Evolutionary conservation across 163 green algal genomes (phyloP), one percentile per base, ranked within the genome.

Genomic region (Smithsoniella earleae): DNA sequence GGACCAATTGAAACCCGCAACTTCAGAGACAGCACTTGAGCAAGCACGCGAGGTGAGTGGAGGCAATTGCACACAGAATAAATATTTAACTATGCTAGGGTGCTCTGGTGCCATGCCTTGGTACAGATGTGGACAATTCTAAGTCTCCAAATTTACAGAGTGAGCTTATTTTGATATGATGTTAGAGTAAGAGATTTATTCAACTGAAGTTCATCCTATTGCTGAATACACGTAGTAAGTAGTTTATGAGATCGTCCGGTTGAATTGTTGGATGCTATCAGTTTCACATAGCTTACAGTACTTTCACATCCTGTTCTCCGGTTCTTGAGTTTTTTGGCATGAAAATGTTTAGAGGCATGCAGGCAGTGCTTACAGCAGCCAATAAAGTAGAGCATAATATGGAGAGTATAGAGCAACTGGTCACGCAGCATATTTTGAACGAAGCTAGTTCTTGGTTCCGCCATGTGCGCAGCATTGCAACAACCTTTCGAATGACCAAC

Each of bases 401-500:
- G 18, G 3, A 5, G 10, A 33, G 58, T 22, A 3, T 69, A 13
- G 58, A 69, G 27, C 27, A 69, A 6, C 3, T 43, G 27, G 34
- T 69, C 22, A 33, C 43, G 25, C 1, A 69, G 4, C 58, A 36
- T 4, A 69, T 69, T 30, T 16, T 69, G 20, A 33, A 1, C 28
- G 27, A 8, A 33, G 31, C 58, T 3, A 33, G 30, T 31, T 45
- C 27, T 16, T 69, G 58, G 58, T 25, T 43, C 8, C 18, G 58
- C 5, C 58, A 36, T 30, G 58, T 69, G 27, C 5, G 28, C 5
- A 69, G 58, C 25, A 69, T 69, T 34, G 58, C 58, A 10, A 36
- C 58, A 8, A 69, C 58, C 8, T 69, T 45, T 34, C 58, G 58
- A 5, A 69, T 69, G 58, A 69, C 58, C 28, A 6, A 30, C 22